Evolutionary conservation across 148 eudicot genomes (phyloP).

Genomic region (Nepenthes gracilis): DNA sequence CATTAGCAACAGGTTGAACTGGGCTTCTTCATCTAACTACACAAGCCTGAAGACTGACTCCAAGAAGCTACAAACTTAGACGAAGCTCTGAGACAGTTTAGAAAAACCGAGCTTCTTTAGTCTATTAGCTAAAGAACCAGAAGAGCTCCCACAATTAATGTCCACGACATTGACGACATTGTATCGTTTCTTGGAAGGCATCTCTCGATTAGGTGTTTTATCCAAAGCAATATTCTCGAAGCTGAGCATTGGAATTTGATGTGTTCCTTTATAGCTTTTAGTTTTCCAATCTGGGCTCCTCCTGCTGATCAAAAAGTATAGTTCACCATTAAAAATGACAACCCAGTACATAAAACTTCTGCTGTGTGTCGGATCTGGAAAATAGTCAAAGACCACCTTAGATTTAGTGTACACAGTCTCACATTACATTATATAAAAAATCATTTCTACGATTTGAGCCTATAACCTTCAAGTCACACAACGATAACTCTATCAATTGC

Average conservation of each 20-base stretch:
- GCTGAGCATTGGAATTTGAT: slow-evolving; percentile 54
- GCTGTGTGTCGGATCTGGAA: no score
- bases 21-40: slow-evolving; percentile 18
- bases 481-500: no score
- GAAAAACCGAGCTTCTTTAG: slow-evolving; percentile 72
- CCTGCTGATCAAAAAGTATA: not conserved
- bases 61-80: slow-evolving; percentile 21
- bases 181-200: slow-evolving; percentile 30
- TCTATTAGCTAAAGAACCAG: slow-evolving; percentile 31
- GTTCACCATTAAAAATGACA: no score
- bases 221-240: slow-evolving; percentile 48
- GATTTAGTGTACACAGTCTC: no score
- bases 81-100: slow-evolving; percentile 52
- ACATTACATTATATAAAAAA: no score
- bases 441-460: no score
- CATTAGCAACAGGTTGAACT: slow-evolving; percentile 13
- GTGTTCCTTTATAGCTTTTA: slow-evolving; percentile 18
- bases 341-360: no score
- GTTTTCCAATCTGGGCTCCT: slow-evolving; percentile 19
- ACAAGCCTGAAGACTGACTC: slow-evolving; percentile 26
- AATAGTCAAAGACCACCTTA: no score
- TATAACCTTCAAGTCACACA: no score
- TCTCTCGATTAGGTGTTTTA: slow-evolving; percentile 49
- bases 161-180: slow-evolving; percentile 72
- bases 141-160: slow-evolving; percentile 46